Evolutionary conservation across 176 grass and related monocot genomes (phyloP).

Genomic region (Olyra latifolia): DNA sequence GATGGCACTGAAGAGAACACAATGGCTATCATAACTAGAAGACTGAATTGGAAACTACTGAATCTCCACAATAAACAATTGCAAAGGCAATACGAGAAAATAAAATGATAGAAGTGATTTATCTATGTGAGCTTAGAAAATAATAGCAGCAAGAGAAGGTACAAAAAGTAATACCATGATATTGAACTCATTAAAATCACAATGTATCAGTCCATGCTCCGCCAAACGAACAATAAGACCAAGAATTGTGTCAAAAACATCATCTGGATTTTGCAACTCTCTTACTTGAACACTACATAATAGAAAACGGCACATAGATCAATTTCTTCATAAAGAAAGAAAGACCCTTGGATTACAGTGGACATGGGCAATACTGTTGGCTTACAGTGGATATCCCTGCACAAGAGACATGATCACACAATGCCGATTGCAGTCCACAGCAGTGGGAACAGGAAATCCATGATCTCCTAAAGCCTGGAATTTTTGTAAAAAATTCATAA

Average conservation of each 20-base stretch:
- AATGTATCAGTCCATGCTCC: constrained; percentile 97
- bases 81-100: not conserved
- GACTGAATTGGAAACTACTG: not conserved
- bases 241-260: constrained; percentile 84
- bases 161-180: constrained; percentile 69
- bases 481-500: not conserved
- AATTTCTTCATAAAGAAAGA: not conserved
- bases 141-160: not conserved
- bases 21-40: not conserved
- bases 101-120: not conserved
- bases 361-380: not conserved
- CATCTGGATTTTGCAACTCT: constrained; percentile 77
- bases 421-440: constrained; percentile 88
- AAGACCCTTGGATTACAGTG: not conserved
- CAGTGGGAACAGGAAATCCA: constrained; percentile 84
- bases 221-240: constrained; percentile 78
- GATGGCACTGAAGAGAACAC: not conserved
- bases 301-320: not conserved
- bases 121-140: not conserved
- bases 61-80: not conserved
- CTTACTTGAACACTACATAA: constrained; percentile 81
- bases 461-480: constrained; percentile 83
- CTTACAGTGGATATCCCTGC: constrained; percentile 93
- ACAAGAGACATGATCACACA: constrained; percentile 96
- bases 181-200: constrained; percentile 99